Base-by-base conservation (phyloP, 345 rosid species). In the Schrenkiella parvula region DNA sequence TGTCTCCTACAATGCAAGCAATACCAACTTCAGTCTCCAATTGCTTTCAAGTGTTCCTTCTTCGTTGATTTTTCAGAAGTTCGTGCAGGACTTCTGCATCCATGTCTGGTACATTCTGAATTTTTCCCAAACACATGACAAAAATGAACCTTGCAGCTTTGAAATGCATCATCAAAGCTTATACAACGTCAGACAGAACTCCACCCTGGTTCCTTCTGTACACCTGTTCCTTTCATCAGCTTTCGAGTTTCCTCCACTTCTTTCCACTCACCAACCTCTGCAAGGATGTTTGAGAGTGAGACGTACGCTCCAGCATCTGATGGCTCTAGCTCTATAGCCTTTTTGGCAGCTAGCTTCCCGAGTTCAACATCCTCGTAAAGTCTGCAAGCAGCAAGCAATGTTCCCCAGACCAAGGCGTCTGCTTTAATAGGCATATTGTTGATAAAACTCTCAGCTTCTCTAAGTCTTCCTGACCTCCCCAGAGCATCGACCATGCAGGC, bases 401-500 rank as follows among this genome's bases (percentile, higher is more conserved):
- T 82, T 72, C 79, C 89, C 97, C 97, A 89, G 29, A 87, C 83
- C 57, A 89, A 84, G 52, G 86, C 89, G 72, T 86, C 79, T 4
- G 93, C 84, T 64, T 80, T 77, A 39, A 86, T 75, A 15, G 87
- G 85, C 91, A 89, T 86, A 44, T 35, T 60, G 25, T 69, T 80
- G 62, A 91, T 87, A 48, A 87, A 86, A 44, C 46, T 75, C 74
- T 84, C 91, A 74, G 95, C 97, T 75, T 87, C 96, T 75, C 55
- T 82, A 59, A 91, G 75, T 79, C 81, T 82, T 32, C 96, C 97
- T 14, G 89, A 78, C 28, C 93, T 91, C 63, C 95, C 95, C 37
- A 91, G 83, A 81, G 86, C 82, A 84, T 91, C 91, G 21, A 89
- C 88, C 91, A 91, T 87, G 68, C 91, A 89, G 26, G 87, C 85